A percentile compares a stretch with the other conserved stretches of the same genome.
Conservation (phyloP, 2,329 filamentous ascomycete species). For the Volutella citrinella region DNA sequence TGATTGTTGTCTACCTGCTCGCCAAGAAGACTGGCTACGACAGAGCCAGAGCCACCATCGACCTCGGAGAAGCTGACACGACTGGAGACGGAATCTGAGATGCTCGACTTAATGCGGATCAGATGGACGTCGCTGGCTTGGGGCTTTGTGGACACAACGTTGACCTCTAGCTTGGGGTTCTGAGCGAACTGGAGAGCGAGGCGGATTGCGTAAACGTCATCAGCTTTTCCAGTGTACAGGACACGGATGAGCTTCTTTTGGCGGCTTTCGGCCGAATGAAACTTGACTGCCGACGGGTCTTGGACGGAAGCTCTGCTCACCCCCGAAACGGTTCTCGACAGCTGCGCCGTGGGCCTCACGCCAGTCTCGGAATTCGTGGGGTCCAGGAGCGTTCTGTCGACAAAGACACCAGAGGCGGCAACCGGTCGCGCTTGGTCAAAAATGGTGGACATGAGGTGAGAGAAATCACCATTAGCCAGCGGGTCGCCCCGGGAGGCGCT, state of each 20-base stretch:
- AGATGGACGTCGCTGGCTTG: conserved; percentile 5
- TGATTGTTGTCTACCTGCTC: conserved; percentile 5
- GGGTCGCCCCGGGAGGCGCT: conserved; percentile 10
- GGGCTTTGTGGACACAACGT: conserved; percentile 8
- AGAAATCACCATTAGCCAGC: conserved; percentile 13
- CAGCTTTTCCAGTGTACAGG: conserved; percentile 77
- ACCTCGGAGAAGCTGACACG: conserved; percentile 12
- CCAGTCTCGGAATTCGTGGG: not conserved
- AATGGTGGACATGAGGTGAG: conserved; percentile 8
- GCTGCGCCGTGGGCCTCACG: not conserved
- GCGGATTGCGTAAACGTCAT: conserved; percentile 77
- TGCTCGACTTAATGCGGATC: conserved; percentile 4
- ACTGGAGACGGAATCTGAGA: conserved; percentile 1
- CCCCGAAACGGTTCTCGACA: conserved; percentile 9
- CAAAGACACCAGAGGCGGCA: conserved; percentile 7
- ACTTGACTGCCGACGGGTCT: conserved; percentile 6
- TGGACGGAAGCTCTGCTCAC: conserved; percentile 6
- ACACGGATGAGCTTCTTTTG: conserved; percentile 71
- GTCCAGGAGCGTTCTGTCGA: conserved; percentile 12
- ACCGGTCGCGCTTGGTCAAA: conserved; percentile 6
- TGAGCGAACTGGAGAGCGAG: conserved; percentile 80
- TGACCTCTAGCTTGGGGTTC: conserved; percentile 40
- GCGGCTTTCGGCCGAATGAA: conserved; percentile 13
- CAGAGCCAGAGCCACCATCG: conserved; percentile 6
- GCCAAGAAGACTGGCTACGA: conserved; percentile 3